Evolutionary conservation across 257 asterid species (phyloP).

Genomic region (Jaltomata sinuosa): DNA sequence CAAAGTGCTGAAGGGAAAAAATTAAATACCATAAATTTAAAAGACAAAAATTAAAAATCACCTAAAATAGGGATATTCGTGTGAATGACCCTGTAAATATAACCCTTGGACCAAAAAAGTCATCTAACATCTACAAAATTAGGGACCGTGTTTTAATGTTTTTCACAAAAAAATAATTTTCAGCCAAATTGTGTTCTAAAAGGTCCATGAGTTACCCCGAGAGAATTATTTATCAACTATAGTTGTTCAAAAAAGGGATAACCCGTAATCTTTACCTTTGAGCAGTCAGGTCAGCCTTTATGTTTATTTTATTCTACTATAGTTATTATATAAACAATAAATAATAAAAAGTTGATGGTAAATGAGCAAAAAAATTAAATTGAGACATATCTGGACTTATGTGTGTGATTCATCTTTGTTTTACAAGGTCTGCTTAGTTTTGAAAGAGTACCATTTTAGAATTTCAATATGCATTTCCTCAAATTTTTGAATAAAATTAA

Average conservation of each 20-base stretch:
- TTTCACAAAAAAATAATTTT: background rate
- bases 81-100: too few relatives aligned
- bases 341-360: background rate
- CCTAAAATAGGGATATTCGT: too few relatives aligned
- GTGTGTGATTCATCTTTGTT: background rate
- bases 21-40: too few relatives aligned
- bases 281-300: background rate
- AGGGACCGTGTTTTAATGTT: too few relatives aligned
- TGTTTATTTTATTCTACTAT: background rate
- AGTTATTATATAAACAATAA: too few relatives aligned
- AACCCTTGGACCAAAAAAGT: background rate
- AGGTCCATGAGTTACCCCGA: too few relatives aligned
- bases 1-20: too few relatives aligned
- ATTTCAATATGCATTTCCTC: background rate
- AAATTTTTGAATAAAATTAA: background rate
- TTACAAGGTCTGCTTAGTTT: background rate
- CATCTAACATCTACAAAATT: background rate
- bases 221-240: too few relatives aligned
- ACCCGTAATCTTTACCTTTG: background rate
- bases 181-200: background rate
- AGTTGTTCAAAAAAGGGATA: background rate
- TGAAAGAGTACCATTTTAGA: background rate
- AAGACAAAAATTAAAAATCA: rapidly evolving
- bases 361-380: background rate
- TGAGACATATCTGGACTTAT: background rate